Percentiles rank a stretch among this genome's conserved stretches.
These are phyloP conservation scores for Galerina sulciceps DNA, from an alignment of 768 basidiomycete species.

Conservation along the genomic window DNA sequence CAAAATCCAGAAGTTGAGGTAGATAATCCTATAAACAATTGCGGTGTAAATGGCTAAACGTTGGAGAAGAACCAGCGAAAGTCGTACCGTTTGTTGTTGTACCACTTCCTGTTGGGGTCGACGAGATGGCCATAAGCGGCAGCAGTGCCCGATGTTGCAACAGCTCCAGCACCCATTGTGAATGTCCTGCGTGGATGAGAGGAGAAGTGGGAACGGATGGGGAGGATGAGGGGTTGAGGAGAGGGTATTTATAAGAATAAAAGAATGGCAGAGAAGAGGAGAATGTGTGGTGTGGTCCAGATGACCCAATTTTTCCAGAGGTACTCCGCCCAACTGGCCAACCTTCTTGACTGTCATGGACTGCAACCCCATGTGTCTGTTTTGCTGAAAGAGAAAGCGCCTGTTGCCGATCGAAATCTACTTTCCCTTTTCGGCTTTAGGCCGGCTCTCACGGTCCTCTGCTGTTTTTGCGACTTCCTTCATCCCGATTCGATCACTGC, in stretches of 20 bases:
- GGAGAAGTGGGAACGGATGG: conserved; percentile 34
- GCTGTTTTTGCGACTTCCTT: not conserved
- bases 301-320: conserved; percentile 49
- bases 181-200: conserved; percentile 22
- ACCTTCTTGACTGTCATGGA: conserved; percentile 1
- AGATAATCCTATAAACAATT: conserved; percentile 40
- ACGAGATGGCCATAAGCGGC: conserved; percentile 56
- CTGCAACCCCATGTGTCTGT: conserved; percentile 6
- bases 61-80: not conserved
- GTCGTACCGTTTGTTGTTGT: conserved; percentile 72
- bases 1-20: conserved; percentile 71
- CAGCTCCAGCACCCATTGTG: conserved; percentile 60
- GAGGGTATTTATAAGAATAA: conserved; percentile 35
- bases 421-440: conserved; percentile 1
- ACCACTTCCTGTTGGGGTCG: conserved; percentile 74
- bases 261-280: conserved; percentile 16
- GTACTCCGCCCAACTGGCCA: conserved; percentile 33
- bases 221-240: conserved; percentile 25
- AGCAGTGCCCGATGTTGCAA: conserved; percentile 33
- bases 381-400: not conserved
- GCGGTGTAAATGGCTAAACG: not conserved
- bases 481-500: not conserved
- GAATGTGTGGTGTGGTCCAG: conserved; percentile 30
- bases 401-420: conserved; percentile 3
- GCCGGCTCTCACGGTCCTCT: conserved; percentile 13